Conservation (phyloP, 1,284 basidiomycete species). For the Gomphus bonarii region DNA sequence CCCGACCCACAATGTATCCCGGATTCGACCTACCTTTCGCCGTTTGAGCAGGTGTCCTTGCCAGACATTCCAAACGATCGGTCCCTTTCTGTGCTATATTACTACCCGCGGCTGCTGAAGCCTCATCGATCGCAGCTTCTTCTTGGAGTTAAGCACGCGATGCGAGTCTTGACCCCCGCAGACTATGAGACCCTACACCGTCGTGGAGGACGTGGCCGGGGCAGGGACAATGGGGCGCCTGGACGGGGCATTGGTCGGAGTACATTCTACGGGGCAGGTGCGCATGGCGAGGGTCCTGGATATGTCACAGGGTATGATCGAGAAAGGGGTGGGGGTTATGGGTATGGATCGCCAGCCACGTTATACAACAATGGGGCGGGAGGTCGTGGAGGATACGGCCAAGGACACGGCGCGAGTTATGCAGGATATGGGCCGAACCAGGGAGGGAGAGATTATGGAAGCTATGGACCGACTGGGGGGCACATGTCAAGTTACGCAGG, state of each 20-base stretch:
- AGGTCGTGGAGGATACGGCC: slow-evolving; percentile 17
- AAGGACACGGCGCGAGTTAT: slow-evolving; percentile 14
- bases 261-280: slow-evolving; percentile 16
- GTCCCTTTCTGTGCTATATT: slow-evolving; percentile 81
- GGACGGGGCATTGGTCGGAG: slow-evolving; percentile 30
- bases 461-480: slow-evolving; percentile 14
- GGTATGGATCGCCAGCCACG: slow-evolving; percentile 20
- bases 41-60: slow-evolving; percentile 41
- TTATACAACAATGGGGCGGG: slow-evolving; percentile 14
- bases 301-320: slow-evolving; percentile 18
- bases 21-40: slow-evolving; percentile 81
- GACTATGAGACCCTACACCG: slow-evolving; percentile 61
- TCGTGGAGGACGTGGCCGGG: slow-evolving; percentile 31
- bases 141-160: slow-evolving; percentile 57
- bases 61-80: slow-evolving; percentile 81
- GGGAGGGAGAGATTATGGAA: slow-evolving; percentile 13
- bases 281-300: slow-evolving; percentile 1
- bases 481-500: slow-evolving; percentile 11
- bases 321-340: slow-evolving; percentile 19
- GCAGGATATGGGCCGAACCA: slow-evolving; percentile 15
- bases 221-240: slow-evolving; percentile 24
- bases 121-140: slow-evolving; percentile 84
- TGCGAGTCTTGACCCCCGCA: slow-evolving; percentile 52
- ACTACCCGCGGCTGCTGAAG: slow-evolving; percentile 78
- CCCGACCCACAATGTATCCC: slow-evolving; percentile 88